A percentile compares a stretch with the other conserved stretches of the same genome.
These are phyloP conservation scores for Akanthomyces lecanii DNA, from an alignment of 2,329 filamentous ascomycete genomes.

Conservation along the genomic window DNA sequence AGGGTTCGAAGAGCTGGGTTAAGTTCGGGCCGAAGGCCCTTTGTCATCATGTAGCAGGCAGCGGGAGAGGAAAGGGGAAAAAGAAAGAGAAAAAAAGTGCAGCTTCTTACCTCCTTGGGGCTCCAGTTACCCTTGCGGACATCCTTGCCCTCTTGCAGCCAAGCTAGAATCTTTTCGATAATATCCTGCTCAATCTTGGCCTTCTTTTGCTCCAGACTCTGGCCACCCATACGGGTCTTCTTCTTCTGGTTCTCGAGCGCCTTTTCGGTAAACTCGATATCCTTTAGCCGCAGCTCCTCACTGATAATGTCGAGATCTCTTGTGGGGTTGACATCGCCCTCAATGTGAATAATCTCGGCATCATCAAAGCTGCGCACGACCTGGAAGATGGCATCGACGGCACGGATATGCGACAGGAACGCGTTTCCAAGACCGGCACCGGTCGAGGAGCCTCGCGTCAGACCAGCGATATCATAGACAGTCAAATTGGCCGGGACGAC, in stretches of 20 bases:
- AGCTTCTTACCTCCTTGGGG: conserved; percentile 82
- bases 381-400: conserved; percentile 96
- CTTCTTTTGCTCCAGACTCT: conserved; percentile 97
- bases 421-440: conserved; percentile 96
- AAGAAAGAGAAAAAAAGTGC: conserved; percentile 20
- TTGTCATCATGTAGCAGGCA: conserved; percentile 77
- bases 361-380: conserved; percentile 97
- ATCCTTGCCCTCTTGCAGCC: conserved; percentile 84
- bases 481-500: conserved; percentile 95
- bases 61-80: conserved; percentile 18
- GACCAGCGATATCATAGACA: conserved; percentile 96
- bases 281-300: conserved; percentile 94
- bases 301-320: conserved; percentile 95
- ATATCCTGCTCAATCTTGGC: conserved; percentile 89
- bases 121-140: conserved; percentile 85
- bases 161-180: conserved; percentile 82
- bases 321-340: conserved; percentile 94
- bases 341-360: conserved; percentile 98
- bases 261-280: conserved; percentile 98
- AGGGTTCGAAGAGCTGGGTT: conserved; percentile 99
- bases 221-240: conserved; percentile 89
- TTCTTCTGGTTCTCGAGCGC: conserved; percentile 87
- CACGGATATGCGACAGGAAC: conserved; percentile 97
- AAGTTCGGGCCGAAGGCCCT: conserved; percentile 92
- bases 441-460: conserved; percentile 92